Evolutionary conservation across 805 yeast species (phyloP).

Genomic region (Candida hispaniensis): DNA sequence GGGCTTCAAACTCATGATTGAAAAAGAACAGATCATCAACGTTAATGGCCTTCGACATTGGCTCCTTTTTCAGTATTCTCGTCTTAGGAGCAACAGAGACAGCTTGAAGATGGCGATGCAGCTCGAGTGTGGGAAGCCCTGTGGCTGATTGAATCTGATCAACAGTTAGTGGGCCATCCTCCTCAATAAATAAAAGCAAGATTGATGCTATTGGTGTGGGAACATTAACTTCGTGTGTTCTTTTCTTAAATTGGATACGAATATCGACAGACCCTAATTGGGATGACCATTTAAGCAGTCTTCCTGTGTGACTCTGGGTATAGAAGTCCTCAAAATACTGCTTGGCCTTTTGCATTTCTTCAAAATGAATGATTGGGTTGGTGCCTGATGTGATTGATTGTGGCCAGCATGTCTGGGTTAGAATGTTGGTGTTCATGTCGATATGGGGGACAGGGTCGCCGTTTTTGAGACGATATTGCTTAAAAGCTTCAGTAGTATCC

Average conservation of each 20-base stretch:
- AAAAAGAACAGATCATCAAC: conserved; percentile 53
- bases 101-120: conserved; percentile 69
- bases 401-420: conserved; percentile 64
- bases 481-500: conserved; percentile 37
- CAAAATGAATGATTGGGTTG: conserved; percentile 8
- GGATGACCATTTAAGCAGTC: conserved; percentile 68
- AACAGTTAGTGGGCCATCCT: conserved; percentile 39
- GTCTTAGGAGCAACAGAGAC: conserved; percentile 75
- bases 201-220: conserved; percentile 75
- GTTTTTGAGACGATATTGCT: conserved; percentile 10
- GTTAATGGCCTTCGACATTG: conserved; percentile 62
- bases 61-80: conserved; percentile 60
- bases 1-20: conserved; percentile 58
- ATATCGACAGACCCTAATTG: conserved; percentile 76
- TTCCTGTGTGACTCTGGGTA: conserved; percentile 40
- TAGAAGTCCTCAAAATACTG: conserved; percentile 44
- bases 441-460: conserved; percentile 15
- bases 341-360: conserved; percentile 34
- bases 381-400: conserved; percentile 33
- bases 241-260: conserved; percentile 53
- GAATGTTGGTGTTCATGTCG: conserved; percentile 41
- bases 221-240: conserved; percentile 67
- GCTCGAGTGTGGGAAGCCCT: conserved; percentile 59
- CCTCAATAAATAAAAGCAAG: conserved; percentile 52
- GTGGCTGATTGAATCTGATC: conserved; percentile 56